Evolutionary conservation across 2,329 filamentous ascomycete species (phyloP).

Genomic region (Xylariomycetidae sp.): DNA sequence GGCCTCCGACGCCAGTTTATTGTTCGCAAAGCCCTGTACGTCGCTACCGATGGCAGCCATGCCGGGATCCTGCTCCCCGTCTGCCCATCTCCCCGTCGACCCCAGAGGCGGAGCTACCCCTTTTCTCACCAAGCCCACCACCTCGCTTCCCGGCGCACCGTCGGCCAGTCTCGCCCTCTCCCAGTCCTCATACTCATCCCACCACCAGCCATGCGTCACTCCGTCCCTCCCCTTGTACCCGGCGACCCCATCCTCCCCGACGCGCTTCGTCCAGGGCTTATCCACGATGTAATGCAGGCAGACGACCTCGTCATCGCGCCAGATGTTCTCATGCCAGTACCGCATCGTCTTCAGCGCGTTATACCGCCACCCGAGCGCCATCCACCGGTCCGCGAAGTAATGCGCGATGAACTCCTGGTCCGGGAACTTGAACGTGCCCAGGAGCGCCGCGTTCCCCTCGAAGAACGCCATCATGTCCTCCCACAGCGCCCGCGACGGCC

Average conservation of each 20-base stretch:
- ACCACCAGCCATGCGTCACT: conserved; percentile 49
- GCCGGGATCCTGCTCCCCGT: conserved; percentile 6
- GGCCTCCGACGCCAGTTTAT: conserved; percentile 17
- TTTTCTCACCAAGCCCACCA: conserved; percentile 8
- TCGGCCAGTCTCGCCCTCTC: conserved; percentile 9
- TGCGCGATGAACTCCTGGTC: conserved; percentile 50
- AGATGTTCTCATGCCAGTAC: conserved; percentile 47
- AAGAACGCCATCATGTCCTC: conserved; percentile 35
- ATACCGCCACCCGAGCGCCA: conserved; percentile 40
- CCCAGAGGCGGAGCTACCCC: conserved; percentile 10
- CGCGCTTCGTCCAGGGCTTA: conserved; percentile 46
- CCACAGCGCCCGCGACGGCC: conserved; percentile 34
- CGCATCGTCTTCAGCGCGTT: conserved; percentile 51
- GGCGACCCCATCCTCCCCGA: conserved; percentile 35
- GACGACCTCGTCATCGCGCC: conserved; percentile 42
- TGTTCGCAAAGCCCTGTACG: conserved; percentile 14
- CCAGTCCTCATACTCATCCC: conserved; percentile 41
- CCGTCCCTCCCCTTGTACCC: conserved; percentile 47
- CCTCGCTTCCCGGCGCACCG: not conserved
- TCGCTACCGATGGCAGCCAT: conserved; percentile 10
- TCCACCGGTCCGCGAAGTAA: conserved; percentile 41
- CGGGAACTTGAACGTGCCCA: conserved; percentile 44
- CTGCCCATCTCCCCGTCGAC: conserved; percentile 1
- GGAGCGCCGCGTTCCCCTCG: conserved; percentile 27
- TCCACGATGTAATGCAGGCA: conserved; percentile 51